Base-by-base conservation (phyloP, 1,139 yeast genomes). In the Starmera stellimalicola region DNA sequence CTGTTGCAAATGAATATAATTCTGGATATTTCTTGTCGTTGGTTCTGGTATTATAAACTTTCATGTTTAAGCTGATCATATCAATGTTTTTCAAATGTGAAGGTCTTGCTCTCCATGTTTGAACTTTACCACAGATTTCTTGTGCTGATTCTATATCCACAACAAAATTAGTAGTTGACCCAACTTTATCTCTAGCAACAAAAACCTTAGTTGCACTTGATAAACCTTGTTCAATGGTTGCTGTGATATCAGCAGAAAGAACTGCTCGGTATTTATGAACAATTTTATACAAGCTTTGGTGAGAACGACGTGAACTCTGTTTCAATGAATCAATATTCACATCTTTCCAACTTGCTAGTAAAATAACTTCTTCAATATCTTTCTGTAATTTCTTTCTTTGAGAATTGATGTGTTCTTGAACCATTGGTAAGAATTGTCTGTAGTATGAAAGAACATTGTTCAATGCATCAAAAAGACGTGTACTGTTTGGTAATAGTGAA, bases 261-360 rank as follows among this genome's bases (percentile, higher is more conserved):
- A 81, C 49, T 3, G 69, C 69, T 33, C 98, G 73, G 54, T 84
- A 91, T 53, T 85, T 87, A 42, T 91, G 70, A 8, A 91, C 82
- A 38, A 84, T 57, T 57, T 87, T 91, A 68, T 80, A 91, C 38
- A 93, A 73, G 46, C 68, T 76, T 42, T 77, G 73, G 52, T 93
- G 98, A 0, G 97, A 87, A 35, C 79, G 73, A 44, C 84, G 76
- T 4, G 98, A 91, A 59, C 95, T 84, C 57, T 88, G 96, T 46
- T 84, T 85, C 46, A 93, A 68, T 0, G 98, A 95, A 51, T 81
- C 94, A 31, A 87, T 76, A 50, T 93, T 93, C 10, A 88, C 91
- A 58, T 93, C 99, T 49, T 88, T 87, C 97, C 98, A 93, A 51
- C 95, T 83, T 1, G 97, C 96, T 20, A 93, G 65, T 33, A 85